phyloP scores from a whole-genome alignment of 2,329 filamentous ascomycete species.

The Zymoseptoria passerinii region DNA sequence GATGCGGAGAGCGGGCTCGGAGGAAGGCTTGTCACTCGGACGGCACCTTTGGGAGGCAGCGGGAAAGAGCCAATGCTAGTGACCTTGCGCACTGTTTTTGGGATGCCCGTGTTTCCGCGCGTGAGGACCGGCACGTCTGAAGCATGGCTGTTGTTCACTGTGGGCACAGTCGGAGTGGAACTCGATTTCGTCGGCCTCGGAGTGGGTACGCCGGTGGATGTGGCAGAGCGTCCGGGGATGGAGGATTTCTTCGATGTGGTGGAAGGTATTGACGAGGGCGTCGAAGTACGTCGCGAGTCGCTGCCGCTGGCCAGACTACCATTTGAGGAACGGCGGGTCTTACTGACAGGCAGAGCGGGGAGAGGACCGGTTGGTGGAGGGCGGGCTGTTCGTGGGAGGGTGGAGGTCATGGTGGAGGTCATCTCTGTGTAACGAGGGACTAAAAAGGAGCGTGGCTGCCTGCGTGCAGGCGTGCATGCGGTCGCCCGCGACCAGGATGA shows the following conservation, averaged over 20 bases:
- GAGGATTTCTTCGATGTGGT: constrained; percentile 26
- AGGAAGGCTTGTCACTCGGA: constrained; percentile 52
- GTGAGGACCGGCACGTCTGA: constrained; percentile 7
- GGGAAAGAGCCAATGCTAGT: constrained; percentile 93
- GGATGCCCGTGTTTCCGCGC: constrained; percentile 7
- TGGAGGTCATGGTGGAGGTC: constrained; percentile 40
- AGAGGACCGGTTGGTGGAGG: constrained; percentile 65
- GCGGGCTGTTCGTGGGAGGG: constrained; percentile 48
- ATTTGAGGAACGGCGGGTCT: constrained; percentile 54
- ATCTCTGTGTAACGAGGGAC: not conserved
- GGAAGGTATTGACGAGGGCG: constrained; percentile 29
- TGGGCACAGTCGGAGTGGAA: constrained; percentile 48
- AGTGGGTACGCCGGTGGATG: constrained; percentile 48
- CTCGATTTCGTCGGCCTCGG: constrained; percentile 34
- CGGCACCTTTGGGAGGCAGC: constrained; percentile 65
- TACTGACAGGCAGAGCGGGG: constrained; percentile 64
- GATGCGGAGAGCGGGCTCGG: constrained; percentile 45
- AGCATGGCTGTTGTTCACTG: constrained; percentile 37
- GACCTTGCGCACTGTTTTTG: constrained; percentile 69
- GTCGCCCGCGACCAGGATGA: not conserved
- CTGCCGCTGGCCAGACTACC: constrained; percentile 40
- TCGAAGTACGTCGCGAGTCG: constrained; percentile 18
- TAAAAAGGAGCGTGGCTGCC: not conserved
- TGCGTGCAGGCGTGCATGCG: not conserved
- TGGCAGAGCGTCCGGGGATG: constrained; percentile 29